Evolutionary conservation across 2,329 filamentous ascomycete genomes (phyloP).

Genomic region (Leptographium flavum): DNA sequence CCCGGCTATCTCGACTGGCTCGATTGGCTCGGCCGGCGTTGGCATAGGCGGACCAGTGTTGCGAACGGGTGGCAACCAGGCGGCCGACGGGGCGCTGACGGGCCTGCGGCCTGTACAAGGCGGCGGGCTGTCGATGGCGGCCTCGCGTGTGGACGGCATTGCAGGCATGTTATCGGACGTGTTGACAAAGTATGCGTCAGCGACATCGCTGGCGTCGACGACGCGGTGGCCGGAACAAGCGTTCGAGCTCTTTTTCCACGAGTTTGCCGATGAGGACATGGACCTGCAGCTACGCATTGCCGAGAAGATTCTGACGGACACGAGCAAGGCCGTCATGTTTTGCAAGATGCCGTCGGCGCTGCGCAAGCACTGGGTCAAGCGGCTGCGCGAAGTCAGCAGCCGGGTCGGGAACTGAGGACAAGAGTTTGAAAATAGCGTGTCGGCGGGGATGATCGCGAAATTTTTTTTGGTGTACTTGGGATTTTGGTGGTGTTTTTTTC

Average conservation of each 20-base stretch:
- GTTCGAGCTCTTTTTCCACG: slow-evolving; percentile 43
- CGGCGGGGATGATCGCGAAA: too few species aligned
- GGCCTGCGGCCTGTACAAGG: slow-evolving; percentile 1
- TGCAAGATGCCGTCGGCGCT: slow-evolving; percentile 43
- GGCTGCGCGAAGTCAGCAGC: slow-evolving; percentile 31
- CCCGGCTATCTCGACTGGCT: too few species aligned
- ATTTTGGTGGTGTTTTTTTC: too few species aligned
- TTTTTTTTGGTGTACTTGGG: too few species aligned
- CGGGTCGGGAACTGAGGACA: slow-evolving; percentile 8
- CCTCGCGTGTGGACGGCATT: slow-evolving; percentile 13
- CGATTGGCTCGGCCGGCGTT: too few species aligned
- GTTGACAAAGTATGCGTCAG: slow-evolving; percentile 20
- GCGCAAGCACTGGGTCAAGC: slow-evolving; percentile 40
- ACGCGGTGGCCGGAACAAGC: slow-evolving; percentile 42
- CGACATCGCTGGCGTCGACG: slow-evolving; percentile 16
- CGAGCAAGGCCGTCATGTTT: slow-evolving; percentile 46
- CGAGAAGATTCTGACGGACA: slow-evolving; percentile 42
- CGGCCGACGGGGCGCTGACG: background rate
- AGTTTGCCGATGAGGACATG: slow-evolving; percentile 41
- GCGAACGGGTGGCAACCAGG: background rate
- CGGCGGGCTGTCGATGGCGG: slow-evolving; percentile 9
- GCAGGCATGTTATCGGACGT: slow-evolving; percentile 24
- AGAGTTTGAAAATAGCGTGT: background rate
- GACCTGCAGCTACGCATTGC: slow-evolving; percentile 46
- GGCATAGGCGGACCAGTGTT: background rate